Evolutionary conservation across 169 alveolate genomes (phyloP), one percentile per base, ranked within the genome.

Genomic region (Cytauxzoon felis): DNA sequence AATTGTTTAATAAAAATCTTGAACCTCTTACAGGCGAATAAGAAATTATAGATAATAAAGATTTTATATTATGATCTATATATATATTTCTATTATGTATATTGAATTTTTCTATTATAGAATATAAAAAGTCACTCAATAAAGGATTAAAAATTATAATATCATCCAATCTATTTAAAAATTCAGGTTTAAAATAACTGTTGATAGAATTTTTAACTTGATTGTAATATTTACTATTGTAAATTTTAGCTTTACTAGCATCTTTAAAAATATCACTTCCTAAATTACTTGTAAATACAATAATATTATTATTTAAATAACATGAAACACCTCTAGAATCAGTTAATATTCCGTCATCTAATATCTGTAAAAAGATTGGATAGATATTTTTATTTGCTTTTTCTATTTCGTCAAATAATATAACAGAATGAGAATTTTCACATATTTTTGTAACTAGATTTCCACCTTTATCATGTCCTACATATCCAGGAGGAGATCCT

Each of bases 401-500:
- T 83, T 91, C 96, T 80, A 91, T 86, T 48, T 92, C 96, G 49
- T 92, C 96, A 56, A 92, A 86, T 27, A 92, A 80, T 24, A 92
- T 89, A 43, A 92, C 90, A 47, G 90, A 75, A 71, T 87, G 81
- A 0, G 45, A n/a, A n/a, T n/a, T 13, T 38, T n/a, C 13, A 13
- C 45, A 13, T 13, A 38, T n/a, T 13, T 13, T n/a, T 38, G 13
- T n/a, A 13, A n/a, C 13, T 13, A 38, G 82, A 60, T 89, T 91
- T n/a, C 95, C 95, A 5, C 95, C 93, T 54, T 87, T 87, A 40
- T 78, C 95, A 64, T 71, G 88, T 11, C 96, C 96, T 27, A 91
- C 90, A 58, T 90, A 90, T 1, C 96, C 96, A 1, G 96, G 96
- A 4, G 96, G 95, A 1, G 96, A 94, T 6, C 96, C 96, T 7